Base-by-base conservation (phyloP, 169 alveolate species). In the Besnoitia besnoiti region DNA sequence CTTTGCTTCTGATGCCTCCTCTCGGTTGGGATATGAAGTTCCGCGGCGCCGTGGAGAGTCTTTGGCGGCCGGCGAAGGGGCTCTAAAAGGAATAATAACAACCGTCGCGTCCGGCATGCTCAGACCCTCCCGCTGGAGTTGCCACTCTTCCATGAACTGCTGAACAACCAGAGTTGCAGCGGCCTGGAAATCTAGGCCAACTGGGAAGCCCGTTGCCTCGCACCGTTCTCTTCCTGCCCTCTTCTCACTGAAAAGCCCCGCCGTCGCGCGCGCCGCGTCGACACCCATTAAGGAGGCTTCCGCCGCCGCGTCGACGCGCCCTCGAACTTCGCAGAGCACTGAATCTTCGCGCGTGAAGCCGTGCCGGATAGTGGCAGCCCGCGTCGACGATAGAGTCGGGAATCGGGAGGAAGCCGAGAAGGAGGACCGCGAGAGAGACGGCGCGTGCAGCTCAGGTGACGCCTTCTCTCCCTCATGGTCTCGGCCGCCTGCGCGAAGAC, bases 71-170 rank as follows among this genome's bases (percentile, higher is more conserved):
- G 33, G 12, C 27, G 67, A 55, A 3, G 67, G 67, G 27, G 33
- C 67, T 16, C 27, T 21, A 55, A 55, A 55, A 55, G 67, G 67
- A 55, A 55, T 55, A 21, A 55, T n/a, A n/a, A 55, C 33, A 16
- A 55, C 67, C 33, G 67, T 55, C 33, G 67, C 67, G 67, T 55
- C 67, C 30, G 67, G 67, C 67, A 55, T 55, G 67, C 67, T 55
- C 33, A 55, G 12, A 0, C 67, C 67, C 30, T 55, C 67, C 30
- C 67, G 67, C 5, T n/a, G 67, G 33, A 73, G 44, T 19, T 73
- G 82, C 82, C 82, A 73, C 46, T 19, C 82, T 37, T 73, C 82
- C 82, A 73, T 73, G 44, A 73, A 73, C 82, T 73, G 82, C 82
- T 73, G 47, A 10, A 73, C 39, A 30, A 73, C 82, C 27, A 73